Base-by-base conservation (phyloP, 2,329 filamentous ascomycete species). In the Endoconidiophora laricicola region DNA sequence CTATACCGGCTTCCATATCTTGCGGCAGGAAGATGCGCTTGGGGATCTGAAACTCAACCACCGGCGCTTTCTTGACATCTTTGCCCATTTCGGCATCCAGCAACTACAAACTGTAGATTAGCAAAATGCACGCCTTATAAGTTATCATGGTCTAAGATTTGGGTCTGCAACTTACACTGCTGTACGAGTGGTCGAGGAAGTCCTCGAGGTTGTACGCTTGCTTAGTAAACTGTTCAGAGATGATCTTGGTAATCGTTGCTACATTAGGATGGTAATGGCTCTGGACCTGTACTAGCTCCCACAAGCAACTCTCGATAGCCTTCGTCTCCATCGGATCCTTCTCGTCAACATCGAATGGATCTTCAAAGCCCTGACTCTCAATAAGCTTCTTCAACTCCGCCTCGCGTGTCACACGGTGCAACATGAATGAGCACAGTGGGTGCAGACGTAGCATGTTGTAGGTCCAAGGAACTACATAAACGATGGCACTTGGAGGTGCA, bases 201-300 rank as follows among this genome's bases (percentile, higher is more conserved):
- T 98, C 91, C 61, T 98, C 91, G n/a, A 95, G 67, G 58, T 87
- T 91, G 65, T 96, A 98, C 2, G 82, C 75, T 57, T 87, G 81
- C 67, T 98, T 98, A 2, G 91, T 98, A 63, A 96, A 98, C 63
- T 96, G 91, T 66, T 96, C 87, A 2, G 85, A 85, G 52, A 98
- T 79, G 55, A 98, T 94, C 65, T 87, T 91, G 42, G 87, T 83
- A 57, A 98, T 79, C 2, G 88, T 91, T 0, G 90, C 88, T 22
- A 98, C 86, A 58, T 96, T 98, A 12, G 93, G 91, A 61, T 98
- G 91, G 64, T 94, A 96, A 64, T 98, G 93, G 1, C 79, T 81
- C 63, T 93, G 86, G 52, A 96, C 69, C 52, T 86, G 87, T 54
- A 93, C 83, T 48, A 98, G 73, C 63, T 98, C 91, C 93, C 91